A percentile compares a stretch with the other conserved stretches of the same genome.
These are phyloP conservation scores for Aspergillus chevalieri DNA, from an alignment of 2,329 filamentous ascomycete genomes.

Conservation along the genomic window DNA sequence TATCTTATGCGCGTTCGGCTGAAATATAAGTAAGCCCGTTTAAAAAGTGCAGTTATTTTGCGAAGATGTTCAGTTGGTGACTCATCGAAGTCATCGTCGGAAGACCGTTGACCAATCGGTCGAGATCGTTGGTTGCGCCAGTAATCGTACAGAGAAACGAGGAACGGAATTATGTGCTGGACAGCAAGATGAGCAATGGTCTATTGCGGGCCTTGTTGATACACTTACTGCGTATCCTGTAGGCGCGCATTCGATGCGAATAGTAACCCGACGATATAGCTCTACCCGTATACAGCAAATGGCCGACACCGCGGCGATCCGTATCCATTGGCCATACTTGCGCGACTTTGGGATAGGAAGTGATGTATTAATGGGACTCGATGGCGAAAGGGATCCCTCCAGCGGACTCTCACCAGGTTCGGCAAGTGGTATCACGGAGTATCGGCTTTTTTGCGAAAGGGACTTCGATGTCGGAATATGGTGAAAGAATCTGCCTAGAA, in stretches of 20 bases:
- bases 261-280: conserved; percentile 35
- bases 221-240: conserved; percentile 28
- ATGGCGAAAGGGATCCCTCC: conserved; percentile 6
- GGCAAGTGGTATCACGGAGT: conserved; percentile 22
- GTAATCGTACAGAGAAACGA: conserved; percentile 38
- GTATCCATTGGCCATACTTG: conserved; percentile 17
- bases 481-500: conserved; percentile 29
- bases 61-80: conserved; percentile 12
- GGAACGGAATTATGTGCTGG: conserved; percentile 36
- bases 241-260: conserved; percentile 40
- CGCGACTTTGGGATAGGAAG: conserved; percentile 3
- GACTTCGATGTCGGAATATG: conserved; percentile 16
- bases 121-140: conserved; percentile 25
- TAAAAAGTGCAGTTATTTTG: conserved; percentile 19
- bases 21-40: conserved; percentile 23
- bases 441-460: conserved; percentile 16
- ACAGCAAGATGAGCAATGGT: conserved; percentile 5
- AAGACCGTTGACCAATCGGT: conserved; percentile 12
- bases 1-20: conserved; percentile 32
- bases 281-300: conserved; percentile 30
- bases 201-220: neutral
- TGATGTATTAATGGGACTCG: neutral
- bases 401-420: conserved; percentile 21
- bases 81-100: conserved; percentile 7
- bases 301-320: conserved; percentile 14